Evolutionary conservation across 1,139 yeast genomes (phyloP), one percentile per base, ranked within the genome.

Genomic region (Hanseniaspora gamundiae): DNA sequence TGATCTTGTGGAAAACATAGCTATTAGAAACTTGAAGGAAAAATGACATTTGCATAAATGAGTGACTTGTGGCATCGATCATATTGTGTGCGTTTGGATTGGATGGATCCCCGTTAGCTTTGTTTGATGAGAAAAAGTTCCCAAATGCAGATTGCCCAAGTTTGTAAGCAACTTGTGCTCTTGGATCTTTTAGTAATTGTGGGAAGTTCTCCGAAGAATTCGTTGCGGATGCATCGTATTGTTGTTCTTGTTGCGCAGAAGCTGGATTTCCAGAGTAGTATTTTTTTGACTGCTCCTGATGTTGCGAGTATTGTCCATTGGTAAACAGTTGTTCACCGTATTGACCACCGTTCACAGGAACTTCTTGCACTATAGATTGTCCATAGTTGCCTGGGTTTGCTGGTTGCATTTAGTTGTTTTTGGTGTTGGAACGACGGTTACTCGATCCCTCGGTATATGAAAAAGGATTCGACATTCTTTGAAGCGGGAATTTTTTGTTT

Each of bases 1-100:
- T 61, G 35, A 93, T 61, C 59, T 93, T 93, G 39, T 71, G 70
- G 48, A 84, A 60, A 29, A 93, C 98, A 57, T 88, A 93, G 2
- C 79, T 69, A 60, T 91, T 93, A 43, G 95, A 82, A 30, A 93
- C 95, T 61, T 85, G 87, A 68, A 93, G 93, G 64, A 88, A 88
- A 63, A 81, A 83, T 51, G 64, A 55, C 24, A 60, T 16, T 48
- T 46, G 16, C 36, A 42, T 22, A 39, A 53, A 47, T 8, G 55
- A 48, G 20, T 24, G 9, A 24, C 26, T 9, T 9, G 51, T 51
- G 20, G 55, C 52, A 7, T 62, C 48, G n/a, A 60, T 61, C 30
- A 54, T 52, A 11, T 19, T 33, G 9, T 17, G 22, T 17, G 26
- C 36, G 7, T 38, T 35, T 33, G 39, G 14, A 5, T 28, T 22